Evolutionary conservation across 192 early-diverging fungal genomes (phyloP), one percentile per base, ranked within the genome.

Genomic region (Anaeromyces robustus): DNA sequence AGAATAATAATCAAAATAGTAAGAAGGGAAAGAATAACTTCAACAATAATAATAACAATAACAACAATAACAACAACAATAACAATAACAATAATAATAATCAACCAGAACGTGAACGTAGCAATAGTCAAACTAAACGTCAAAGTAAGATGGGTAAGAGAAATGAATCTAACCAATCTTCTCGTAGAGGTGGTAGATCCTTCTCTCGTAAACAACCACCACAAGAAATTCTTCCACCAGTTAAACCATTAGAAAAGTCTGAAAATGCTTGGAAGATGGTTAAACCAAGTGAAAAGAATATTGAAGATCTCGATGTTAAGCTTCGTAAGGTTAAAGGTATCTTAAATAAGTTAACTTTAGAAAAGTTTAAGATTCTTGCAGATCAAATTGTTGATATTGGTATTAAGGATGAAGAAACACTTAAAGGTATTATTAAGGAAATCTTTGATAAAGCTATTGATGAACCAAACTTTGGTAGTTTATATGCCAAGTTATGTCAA

Each of bases 381-480:
- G 88, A 90, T 80, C 92, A 98, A 85, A 93, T 99, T 77, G 84
- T 95, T 30, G 87, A 89, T 29, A 90, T 90, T 84, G 94, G 92
- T 29, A 93, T 95, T 80, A 87, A 91, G 80, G 89, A 94, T 79
- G 92, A 93, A 19, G 86, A 86, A 12, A 91, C 95, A 29, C 87
- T 99, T 79, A 90, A 89, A 82, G 91, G 89, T 80, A 91, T 98
- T 37, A 95, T 98, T 83, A 90, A 88, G 78, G 87, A 94, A 19
- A 93, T 96, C 77, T 98, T 96, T 81, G 93, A 97, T 30, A 98
- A 99, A 89, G 96, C 98, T 11, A 89, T 95, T 34, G 96, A 98
- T 82, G 97, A 99, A 85, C 89, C 93, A n/a, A 88, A 89, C 79
- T 99, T 97, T 88, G 92, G 92, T 81, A 83, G 85, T 77, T 94